Evolutionary conservation across 2,329 filamentous ascomycete genomes (phyloP).

Genomic region (Fusarium devonianum): DNA sequence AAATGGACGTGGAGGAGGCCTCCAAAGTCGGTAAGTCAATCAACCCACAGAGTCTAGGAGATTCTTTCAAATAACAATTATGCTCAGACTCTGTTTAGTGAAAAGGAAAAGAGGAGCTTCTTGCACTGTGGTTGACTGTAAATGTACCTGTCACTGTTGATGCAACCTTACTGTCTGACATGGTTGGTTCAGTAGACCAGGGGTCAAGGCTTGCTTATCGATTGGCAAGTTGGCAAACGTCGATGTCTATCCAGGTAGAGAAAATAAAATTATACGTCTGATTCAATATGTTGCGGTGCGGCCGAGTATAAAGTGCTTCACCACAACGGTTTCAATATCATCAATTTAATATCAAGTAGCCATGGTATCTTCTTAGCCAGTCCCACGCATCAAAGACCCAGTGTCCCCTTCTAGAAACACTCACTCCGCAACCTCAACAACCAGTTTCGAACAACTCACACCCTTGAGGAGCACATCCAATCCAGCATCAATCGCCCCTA

Average conservation of each 20-base stretch:
- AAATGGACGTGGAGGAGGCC: neutral
- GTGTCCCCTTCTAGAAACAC: too few species aligned
- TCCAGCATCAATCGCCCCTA: slow-evolving; percentile 49
- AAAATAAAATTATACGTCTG: too few species aligned
- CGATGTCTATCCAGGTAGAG: too few species aligned
- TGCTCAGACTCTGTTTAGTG: slow-evolving; percentile 1
- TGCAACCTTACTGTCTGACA: neutral
- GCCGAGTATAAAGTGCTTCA: too few species aligned
- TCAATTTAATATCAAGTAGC: too few species aligned
- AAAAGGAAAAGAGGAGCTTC: neutral
- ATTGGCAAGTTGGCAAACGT: too few species aligned
- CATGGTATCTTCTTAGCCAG: too few species aligned
- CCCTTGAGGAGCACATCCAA: slow-evolving; percentile 47
- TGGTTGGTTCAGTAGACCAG: too few species aligned
- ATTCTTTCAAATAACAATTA: neutral
- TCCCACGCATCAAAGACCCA: too few species aligned
- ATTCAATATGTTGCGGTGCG: too few species aligned
- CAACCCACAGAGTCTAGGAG: neutral
- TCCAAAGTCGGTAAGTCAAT: slow-evolving; percentile 2
- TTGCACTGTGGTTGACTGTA: neutral
- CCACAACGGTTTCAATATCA: too few species aligned
- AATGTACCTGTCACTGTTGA: neutral
- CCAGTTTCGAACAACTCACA: slow-evolving; percentile 53
- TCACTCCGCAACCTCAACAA: slow-evolving; percentile 49
- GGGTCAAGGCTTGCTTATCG: too few species aligned